Evolutionary conservation across 306 rosid species (phyloP), one percentile per base, ranked within the genome.

Genomic region (Quercus gilva): DNA sequence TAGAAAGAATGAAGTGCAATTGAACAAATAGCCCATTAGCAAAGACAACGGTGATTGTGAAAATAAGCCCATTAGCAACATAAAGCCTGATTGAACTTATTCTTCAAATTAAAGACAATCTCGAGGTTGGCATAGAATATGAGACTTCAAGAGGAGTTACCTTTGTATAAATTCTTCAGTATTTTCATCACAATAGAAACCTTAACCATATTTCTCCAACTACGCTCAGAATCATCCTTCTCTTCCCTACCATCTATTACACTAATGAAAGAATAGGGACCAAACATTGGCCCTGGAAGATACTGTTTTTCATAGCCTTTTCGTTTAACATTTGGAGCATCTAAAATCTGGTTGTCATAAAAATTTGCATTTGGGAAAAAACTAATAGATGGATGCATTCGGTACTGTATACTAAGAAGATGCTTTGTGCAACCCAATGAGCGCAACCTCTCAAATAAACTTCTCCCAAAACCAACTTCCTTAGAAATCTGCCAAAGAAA

Each of bases 361-460:
- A 91, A 91, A 31, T 71, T 77, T 11, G 82, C 79, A 85, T 93
- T 91, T 23, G 98, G 94, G 76, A 93, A 93, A 18, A 37, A 80
- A 74, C 94, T 91, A 49, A 93, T 88, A 5, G 91, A 88, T 20
- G 97, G 94, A 82, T 93, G 94, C 98, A 93, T 93, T 76, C 98
- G 79, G 83, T 93, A 93, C 70, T 93, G 98, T 70, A 82, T 70
- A 75, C 84, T 80, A 55, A 93, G 88, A 69, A 91, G 85, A 79
- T 87, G 89, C 59, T 84, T 90, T 25, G 89, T 71, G 72, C 86
- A 86, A 55, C 84, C 87, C 83, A 83, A 23, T 3, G 60, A 78
- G 84, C 83, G 82, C 29, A 90, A 77, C 80, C 98, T 88, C 78
- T 77, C 93, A 82, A 91, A 93, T 73, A 93, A 81, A 81, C 98